A percentile compares a stretch with the other conserved stretches of the same genome.
These are phyloP conservation scores for Cyberlindnera japonica DNA, from an alignment of 805 yeast species.

Conservation along the genomic window DNA sequence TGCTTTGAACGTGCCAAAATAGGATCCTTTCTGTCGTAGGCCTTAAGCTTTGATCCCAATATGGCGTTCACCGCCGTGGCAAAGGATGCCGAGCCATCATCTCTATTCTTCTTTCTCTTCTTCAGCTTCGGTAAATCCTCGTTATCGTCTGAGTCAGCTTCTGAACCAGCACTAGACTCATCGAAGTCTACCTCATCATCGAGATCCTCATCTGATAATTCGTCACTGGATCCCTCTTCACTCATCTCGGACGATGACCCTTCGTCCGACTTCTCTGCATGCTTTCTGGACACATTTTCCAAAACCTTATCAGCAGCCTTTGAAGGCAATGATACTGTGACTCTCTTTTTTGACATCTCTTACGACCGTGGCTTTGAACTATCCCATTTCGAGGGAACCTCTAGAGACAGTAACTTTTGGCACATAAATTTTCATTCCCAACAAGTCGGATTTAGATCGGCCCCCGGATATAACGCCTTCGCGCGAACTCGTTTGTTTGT, in stretches of 20 bases:
- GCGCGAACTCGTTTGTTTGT: neutral
- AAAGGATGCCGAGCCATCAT: slow-evolving; percentile 73
- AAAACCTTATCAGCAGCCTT: slow-evolving; percentile 1
- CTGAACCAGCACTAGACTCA: slow-evolving; percentile 15
- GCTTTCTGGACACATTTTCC: no score
- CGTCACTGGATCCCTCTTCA: neutral
- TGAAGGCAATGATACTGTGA: slow-evolving; percentile 17
- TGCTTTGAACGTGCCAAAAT: slow-evolving; percentile 81
- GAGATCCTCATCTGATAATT: slow-evolving; percentile 5
- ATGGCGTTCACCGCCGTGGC: slow-evolving; percentile 83
- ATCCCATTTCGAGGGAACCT: neutral
- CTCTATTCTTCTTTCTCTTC: slow-evolving; percentile 53
- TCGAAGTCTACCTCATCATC: slow-evolving; percentile 15
- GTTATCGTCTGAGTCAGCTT: slow-evolving; percentile 14
- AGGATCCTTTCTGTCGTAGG: slow-evolving; percentile 86
- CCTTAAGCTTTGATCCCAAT: slow-evolving; percentile 79
- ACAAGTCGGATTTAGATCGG: no score
- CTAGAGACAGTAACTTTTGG: neutral
- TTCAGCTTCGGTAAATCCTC: slow-evolving; percentile 43
- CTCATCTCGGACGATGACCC: neutral
- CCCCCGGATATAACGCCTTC: no score
- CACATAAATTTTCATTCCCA: neutral
- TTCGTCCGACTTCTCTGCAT: neutral
- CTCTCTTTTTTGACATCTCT: slow-evolving; percentile 23
- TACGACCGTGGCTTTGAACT: no score